Evolutionary conservation across 2,329 filamentous ascomycete species (phyloP), one percentile per base, ranked within the genome.

Genomic region (Ophiostoma fasciatum): DNA sequence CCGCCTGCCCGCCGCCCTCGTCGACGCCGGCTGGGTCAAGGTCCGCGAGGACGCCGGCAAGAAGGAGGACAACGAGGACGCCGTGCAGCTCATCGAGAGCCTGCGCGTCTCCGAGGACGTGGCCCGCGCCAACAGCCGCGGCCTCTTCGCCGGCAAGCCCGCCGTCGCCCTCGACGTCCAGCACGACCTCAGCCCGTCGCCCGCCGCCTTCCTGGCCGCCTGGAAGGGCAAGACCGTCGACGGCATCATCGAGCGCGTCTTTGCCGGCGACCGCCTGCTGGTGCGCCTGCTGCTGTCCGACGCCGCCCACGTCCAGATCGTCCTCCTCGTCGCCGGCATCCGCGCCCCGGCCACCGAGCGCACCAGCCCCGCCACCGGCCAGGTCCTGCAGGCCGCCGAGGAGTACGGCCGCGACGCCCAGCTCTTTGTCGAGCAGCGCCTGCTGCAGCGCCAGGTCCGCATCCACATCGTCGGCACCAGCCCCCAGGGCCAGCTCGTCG

Each of bases 11-110:
- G 85, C 96, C 45, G 74, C 82, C 43, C 70, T 81, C 39, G 74
- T 96, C 45, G 77, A 83, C 52, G 82, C 85, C 49, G 90, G 90
- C 46, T 94, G 87, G 85, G 63, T 85, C 44, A 93, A 90, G 61
- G 71, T 98, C 41, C 77, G 90, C 45, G 90, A 98, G 50, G 90
- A 98, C 57, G 87, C 88, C 40, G 87, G 85, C 42, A 78, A 80
- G 46, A 90, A 88, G 53, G 87, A 94, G 46, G 85, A 94, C 40
- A 76, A 78, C 2, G 81, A 90, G 39, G 78, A 85, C 35, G 68
- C 78, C 8, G 64, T 70, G 20, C 61, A 76, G 44, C 70, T 80
- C 41, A 65, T 98, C 18, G 80, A 92, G 48, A 78, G 74, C 49
- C 71, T 98, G 42, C 78, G 83, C 47, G 67, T 68, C 32, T 63